phyloP scores from a whole-genome alignment of 805 yeast species.

The Schwanniomyces polymorphus region DNA sequence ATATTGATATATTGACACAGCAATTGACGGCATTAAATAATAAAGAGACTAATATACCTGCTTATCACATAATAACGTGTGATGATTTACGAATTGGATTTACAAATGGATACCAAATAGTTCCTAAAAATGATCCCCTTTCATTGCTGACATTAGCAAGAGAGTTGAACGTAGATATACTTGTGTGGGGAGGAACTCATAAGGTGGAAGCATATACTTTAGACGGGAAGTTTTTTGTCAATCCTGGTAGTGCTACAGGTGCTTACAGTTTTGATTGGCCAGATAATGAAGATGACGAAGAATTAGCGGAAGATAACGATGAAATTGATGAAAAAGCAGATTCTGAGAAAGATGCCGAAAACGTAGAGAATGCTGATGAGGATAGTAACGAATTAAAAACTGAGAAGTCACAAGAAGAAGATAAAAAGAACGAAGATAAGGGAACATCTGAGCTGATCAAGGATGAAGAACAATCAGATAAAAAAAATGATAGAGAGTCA shows the following conservation, averaged over 20 bases:
- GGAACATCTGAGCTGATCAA: slow-evolving; percentile 9
- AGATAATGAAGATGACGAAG: slow-evolving; percentile 52
- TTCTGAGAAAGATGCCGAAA: slow-evolving; percentile 23
- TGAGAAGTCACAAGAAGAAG: slow-evolving; percentile 24
- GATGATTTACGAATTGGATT: slow-evolving; percentile 81
- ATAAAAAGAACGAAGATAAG: slow-evolving; percentile 9
- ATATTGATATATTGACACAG: slow-evolving; percentile 35
- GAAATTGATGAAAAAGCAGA: slow-evolving; percentile 27
- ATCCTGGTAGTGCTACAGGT: slow-evolving; percentile 97
- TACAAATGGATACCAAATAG: slow-evolving; percentile 77
- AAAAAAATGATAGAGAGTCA: slow-evolving; percentile 6
- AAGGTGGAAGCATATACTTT: slow-evolving; percentile 89
- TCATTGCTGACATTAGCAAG: slow-evolving; percentile 81
- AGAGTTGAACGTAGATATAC: slow-evolving; percentile 86
- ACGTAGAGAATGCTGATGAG: slow-evolving; percentile 41
- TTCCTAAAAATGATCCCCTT: slow-evolving; percentile 86
- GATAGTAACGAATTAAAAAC: slow-evolving; percentile 38
- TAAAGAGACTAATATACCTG: slow-evolving; percentile 44
- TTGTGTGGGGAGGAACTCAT: slow-evolving; percentile 93
- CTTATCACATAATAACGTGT: slow-evolving; percentile 61
- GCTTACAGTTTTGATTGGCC: slow-evolving; percentile 68
- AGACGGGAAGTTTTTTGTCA: slow-evolving; percentile 91
- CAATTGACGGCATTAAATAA: slow-evolving; percentile 22
- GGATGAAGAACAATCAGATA: slow-evolving; percentile 9
- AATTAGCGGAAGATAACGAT: slow-evolving; percentile 12